A percentile compares a stretch with the other conserved stretches of the same genome.
These are phyloP conservation scores for Panicum virgatum DNA, from an alignment of 202 grass and related monocot genomes.

Conservation along the genomic window DNA sequence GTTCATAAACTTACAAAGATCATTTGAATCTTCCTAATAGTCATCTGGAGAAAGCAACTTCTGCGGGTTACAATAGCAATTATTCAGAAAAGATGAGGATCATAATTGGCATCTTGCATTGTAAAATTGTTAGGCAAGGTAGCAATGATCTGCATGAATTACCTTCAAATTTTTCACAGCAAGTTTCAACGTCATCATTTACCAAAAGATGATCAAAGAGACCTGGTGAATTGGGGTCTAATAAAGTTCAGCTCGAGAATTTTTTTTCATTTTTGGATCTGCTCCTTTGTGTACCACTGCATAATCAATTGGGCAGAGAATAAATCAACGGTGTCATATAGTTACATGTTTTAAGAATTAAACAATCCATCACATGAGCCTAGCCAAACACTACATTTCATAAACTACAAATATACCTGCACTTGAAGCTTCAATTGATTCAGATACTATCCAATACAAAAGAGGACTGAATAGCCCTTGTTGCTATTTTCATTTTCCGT, in stretches of 20 bases:
- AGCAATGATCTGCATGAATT: too few species aligned
- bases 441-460: too few species aligned
- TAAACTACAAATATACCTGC: slow-evolving; percentile 57
- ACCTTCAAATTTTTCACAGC: slow-evolving; percentile 95
- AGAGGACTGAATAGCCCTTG: too few species aligned
- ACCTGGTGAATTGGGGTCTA: slow-evolving; percentile 67
- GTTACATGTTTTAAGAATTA: slow-evolving; percentile 10
- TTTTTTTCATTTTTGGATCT: slow-evolving; percentile 86
- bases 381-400: slow-evolving; percentile 33
- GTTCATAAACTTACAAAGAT: slow-evolving; percentile 54
- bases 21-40: slow-evolving; percentile 37
- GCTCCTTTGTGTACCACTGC: slow-evolving; percentile 85
- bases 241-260: slow-evolving; percentile 82
- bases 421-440: too few species aligned
- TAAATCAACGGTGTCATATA: slow-evolving; percentile 24
- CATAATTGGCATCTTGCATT: not conserved
- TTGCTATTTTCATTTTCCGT: too few species aligned
- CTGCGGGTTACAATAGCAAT: slow-evolving; percentile 46
- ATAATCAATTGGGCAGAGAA: slow-evolving; percentile 35
- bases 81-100: slow-evolving; percentile 27
- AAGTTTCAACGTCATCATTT: slow-evolving; percentile 88
- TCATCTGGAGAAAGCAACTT: slow-evolving; percentile 71
- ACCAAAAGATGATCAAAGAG: slow-evolving; percentile 85
- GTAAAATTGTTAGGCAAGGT: slow-evolving; percentile 3
- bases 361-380: slow-evolving; percentile 3